Conservation (phyloP, 495 filamentous ascomycete species). For the Ramalina peruviana region DNA sequence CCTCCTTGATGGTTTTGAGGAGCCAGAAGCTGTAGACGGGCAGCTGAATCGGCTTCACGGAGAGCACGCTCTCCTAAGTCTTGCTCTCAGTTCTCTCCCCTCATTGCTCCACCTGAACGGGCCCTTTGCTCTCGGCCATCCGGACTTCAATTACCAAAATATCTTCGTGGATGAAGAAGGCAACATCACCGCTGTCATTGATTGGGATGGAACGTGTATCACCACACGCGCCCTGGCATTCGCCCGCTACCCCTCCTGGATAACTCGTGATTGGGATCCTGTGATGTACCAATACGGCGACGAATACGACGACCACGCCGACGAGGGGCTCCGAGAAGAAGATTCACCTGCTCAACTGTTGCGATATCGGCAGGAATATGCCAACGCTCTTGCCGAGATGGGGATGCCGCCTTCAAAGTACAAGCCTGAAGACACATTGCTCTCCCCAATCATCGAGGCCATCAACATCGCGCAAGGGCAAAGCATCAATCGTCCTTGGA, state of each 20-base stretch:
- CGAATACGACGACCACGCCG: not conserved
- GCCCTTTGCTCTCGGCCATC: conserved; percentile 8
- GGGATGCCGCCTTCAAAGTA: not conserved
- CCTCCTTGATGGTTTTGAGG: not conserved
- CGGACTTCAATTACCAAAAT: conserved; percentile 25
- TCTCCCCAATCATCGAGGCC: not conserved
- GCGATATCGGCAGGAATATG: not conserved
- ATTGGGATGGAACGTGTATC: conserved; percentile 25
- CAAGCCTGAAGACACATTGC: not conserved
- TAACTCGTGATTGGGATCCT: conserved; percentile 22
- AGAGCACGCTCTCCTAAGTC: not conserved
- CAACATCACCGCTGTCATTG: conserved; percentile 29
- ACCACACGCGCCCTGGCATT: conserved; percentile 20
- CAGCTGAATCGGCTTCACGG: not conserved
- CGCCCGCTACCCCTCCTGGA: conserved; percentile 20
- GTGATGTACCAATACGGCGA: not conserved
- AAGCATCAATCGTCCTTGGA: not conserved
- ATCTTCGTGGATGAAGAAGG: conserved; percentile 28
- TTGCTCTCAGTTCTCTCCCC: conserved; percentile 2
- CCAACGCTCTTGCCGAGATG: not conserved
- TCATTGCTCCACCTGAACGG: not conserved
- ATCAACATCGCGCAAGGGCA: not conserved
- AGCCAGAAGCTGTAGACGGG: not conserved
- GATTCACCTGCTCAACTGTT: conserved; percentile 3
- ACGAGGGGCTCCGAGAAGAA: not conserved